Base-by-base conservation (phyloP, 345 rosid species). In the Carallia pectinifolia region DNA sequence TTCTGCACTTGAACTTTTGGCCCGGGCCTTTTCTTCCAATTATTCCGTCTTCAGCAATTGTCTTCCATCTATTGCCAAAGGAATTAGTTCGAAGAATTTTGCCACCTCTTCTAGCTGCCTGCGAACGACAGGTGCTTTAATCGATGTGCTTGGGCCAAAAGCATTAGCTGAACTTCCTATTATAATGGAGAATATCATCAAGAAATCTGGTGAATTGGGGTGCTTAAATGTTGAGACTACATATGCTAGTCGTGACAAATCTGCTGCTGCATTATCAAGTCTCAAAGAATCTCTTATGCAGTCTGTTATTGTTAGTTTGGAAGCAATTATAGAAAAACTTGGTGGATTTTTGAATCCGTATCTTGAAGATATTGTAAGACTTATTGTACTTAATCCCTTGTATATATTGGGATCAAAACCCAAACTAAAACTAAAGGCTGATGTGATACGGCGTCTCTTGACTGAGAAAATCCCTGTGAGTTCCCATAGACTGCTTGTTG, bases 341-440 rank as follows among this genome's bases (percentile, higher is more conserved):
- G 99, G 97, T 67, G 90, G 97, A 69, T 95, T 95, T 75, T 72
- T 95, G 64, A 92, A 81, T 78, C 99, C 99, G 19, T 87, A 90
- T 76, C 96, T 95, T 65, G 87, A 83, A 59, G 91, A 90, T 74
- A 82, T 95, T 67, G 69, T 85, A 30, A 71, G 81, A 80, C 79
- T 95, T 62, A 53, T 87, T 83, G 88, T 95, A 69, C 85, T 92
- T 69, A 73, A 63, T 70, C 89, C 85, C 40, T 90, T 86, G 68
- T 89, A 81, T 68, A 80, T 81, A 44, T 76, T 83, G 40, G 90
- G 76, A 76, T 73, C 79, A 37, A 86, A 90, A 79, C 70, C 59
- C 64, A 92, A 92, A 81, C 81, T 92, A 12, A 95, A 83, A 81
- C 67, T 77, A 66, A 87, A 86, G 79, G 92, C 96, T 67, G 89